Evolutionary conservation across 2,329 filamentous ascomycete genomes (phyloP), one percentile per base, ranked within the genome.

Genomic region (Chaetomium sp.): DNA sequence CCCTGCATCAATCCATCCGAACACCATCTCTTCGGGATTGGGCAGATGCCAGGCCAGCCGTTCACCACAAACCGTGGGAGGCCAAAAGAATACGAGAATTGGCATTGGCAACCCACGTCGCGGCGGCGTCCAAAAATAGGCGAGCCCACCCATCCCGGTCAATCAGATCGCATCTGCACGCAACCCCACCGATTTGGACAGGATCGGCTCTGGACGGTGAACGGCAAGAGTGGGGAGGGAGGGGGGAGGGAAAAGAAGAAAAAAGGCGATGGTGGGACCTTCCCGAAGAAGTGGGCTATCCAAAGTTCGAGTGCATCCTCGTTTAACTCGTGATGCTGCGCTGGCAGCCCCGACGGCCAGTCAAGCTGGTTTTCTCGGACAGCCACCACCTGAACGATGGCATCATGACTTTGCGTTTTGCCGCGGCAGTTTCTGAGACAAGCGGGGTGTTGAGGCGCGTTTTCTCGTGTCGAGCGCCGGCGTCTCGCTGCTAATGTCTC

Each of bases 141-240:
- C 16, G 23, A 38, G 3, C 27, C 29, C 38, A n/a, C 9, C 33
- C 29, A 29, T 13, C 25, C 25, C 10, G 12, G 35, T 29, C 60
- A 51, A 50, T 57, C 57, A 56, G 57, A 64, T 60, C 62, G 57
- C 57, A 51, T 51, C 62, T 64, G 62, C 62, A 64, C 50, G 56
- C 50, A 56, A 60, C 51, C 57, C 29, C 38, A 60, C 57, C 62
- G 50, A 35, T 55, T 29, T 19, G 51, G 19, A 33, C 29, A 23
- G 51, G 51, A 55, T 55, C 23, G 47, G n/a, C 47, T 12, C 12
- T 27, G 35, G 47, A 57, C 42, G 25, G 56, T 29, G 35, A 45
- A 45, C 55, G 38, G 9, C 54, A n/a, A 42, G 10, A 7, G n/a
- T 27, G 21, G 9, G 21, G 54, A 38, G 21, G 16, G 33, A 25